Percentiles rank a stretch among this genome's conserved stretches.
These are phyloP conservation scores for Teratosphaeria gauchensis DNA, from an alignment of 2,329 filamentous ascomycete genomes.

Conservation along the genomic window DNA sequence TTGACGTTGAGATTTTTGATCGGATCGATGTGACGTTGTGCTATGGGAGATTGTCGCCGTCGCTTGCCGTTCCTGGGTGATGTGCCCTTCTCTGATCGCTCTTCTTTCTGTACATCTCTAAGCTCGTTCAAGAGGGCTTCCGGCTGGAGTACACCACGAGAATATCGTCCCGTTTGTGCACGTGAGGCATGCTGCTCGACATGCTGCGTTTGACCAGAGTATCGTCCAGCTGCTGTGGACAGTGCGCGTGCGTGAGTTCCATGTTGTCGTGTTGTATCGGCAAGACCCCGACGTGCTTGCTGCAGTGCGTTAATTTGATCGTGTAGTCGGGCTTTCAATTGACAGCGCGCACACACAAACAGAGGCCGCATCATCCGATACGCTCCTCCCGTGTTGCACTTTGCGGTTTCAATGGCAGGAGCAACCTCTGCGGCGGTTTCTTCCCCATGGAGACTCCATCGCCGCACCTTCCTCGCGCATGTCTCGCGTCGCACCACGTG, in stretches of 20 bases:
- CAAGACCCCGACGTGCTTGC: constrained; percentile 2
- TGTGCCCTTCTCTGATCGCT: neutral
- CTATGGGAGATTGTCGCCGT: neutral
- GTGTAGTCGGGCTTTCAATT: neutral
- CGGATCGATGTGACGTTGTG: neutral
- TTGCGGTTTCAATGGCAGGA: neutral
- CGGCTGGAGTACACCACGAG: neutral
- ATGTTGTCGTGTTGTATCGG: neutral
- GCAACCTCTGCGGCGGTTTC: neutral
- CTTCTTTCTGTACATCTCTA: neutral
- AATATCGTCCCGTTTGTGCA: neutral
- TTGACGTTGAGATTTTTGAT: neutral
- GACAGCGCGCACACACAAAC: constrained; percentile 2
- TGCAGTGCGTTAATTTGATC: neutral
- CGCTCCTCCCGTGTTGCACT: neutral
- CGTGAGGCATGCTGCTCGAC: neutral
- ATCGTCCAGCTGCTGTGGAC: neutral
- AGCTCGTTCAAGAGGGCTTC: neutral
- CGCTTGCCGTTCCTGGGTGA: neutral
- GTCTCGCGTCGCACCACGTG: neutral
- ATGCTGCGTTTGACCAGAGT: neutral
- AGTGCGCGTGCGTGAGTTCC: neutral
- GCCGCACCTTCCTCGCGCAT: neutral
- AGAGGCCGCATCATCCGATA: neutral
- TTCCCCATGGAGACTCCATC: neutral